Evolutionary conservation across 352 stramenopile species (phyloP).

Genomic region (Phytophthora sojae): DNA sequence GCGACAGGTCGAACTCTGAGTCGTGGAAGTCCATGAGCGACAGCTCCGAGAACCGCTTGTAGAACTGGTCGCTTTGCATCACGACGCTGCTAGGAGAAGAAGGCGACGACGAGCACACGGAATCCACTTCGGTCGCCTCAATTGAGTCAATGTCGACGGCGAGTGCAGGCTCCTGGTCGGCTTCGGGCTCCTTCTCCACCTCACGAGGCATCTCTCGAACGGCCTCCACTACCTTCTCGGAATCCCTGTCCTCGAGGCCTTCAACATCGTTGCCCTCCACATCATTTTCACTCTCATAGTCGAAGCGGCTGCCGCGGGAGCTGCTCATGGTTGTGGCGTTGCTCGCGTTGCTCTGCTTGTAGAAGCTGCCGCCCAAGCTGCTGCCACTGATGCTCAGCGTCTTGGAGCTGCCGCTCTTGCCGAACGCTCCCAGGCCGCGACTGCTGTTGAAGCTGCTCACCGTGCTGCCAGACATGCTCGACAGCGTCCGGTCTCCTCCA

Average conservation of each 20-base stretch:
- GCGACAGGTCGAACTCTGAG: constrained; percentile 62
- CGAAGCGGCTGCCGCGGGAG: constrained; percentile 39
- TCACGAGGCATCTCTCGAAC: constrained; percentile 15
- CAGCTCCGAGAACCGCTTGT: constrained; percentile 55
- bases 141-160: constrained; percentile 30
- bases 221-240: constrained; percentile 27
- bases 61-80: constrained; percentile 49
- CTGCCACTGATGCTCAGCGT: constrained; percentile 47
- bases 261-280: constrained; percentile 33
- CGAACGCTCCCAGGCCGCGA: constrained; percentile 32
- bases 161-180: constrained; percentile 10
- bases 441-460: constrained; percentile 44
- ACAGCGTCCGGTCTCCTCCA: constrained; percentile 33
- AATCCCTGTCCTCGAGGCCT: constrained; percentile 36
- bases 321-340: constrained; percentile 45
- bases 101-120: constrained; percentile 51
- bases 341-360: constrained; percentile 47
- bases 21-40: constrained; percentile 76
- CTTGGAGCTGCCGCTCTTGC: constrained; percentile 45
- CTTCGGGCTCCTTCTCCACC: constrained; percentile 38
- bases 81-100: constrained; percentile 48
- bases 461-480: constrained; percentile 39
- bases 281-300: constrained; percentile 43
- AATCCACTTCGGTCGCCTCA: constrained; percentile 33
- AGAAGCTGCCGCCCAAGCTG: constrained; percentile 43